Base-by-base conservation (phyloP, 768 basidiomycete species). In the Clavaria fumosa region DNA sequence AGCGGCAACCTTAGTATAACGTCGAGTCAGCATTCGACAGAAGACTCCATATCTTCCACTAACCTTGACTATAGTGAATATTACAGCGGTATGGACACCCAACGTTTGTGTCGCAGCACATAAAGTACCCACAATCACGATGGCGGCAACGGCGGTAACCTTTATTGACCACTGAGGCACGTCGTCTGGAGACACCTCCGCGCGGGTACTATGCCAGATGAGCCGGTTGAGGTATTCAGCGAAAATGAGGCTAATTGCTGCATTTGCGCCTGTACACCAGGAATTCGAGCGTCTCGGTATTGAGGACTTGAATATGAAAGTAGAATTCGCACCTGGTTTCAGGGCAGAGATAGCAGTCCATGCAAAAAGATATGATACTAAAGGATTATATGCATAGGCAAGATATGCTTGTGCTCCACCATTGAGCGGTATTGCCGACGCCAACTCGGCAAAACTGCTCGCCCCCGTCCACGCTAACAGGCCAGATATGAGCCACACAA, bases 381-480 rank as follows among this genome's bases (percentile, higher is more conserved):
- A 65, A 18, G 85, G 84, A 1, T 82, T 85, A 51, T 85, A 95
- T 26, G 89, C 73, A 51, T 91, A 91, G 17, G 77, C 74, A 17
- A 95, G 71, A 54, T 95, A 95, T 11, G 89, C 69, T 49, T 83
- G 80, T 5, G 72, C 69, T 31, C 74, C 75, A 27, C 72, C 73
- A 47, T 74, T 75, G 39, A 84, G 58, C 11, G 88, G 88, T 52
- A 93, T 85, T 26, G 82, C 81, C 30, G 78, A 78, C 36, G 91
- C 93, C 41, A 95, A 64, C 55, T 95, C 89, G 6, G 88, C 88
- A 53, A 78, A 95, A 52, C 84, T 89, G 54, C 84, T 89, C 19
- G 88, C 89, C 14, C 93, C 93, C 3, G 93, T 95, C 93, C 91
- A 96, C 4, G 73, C 85, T 7, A 97, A 62, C 17, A 91, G 38